Conservation (phyloP, 768 basidiomycete genomes). For the Mycena rosella region DNA sequence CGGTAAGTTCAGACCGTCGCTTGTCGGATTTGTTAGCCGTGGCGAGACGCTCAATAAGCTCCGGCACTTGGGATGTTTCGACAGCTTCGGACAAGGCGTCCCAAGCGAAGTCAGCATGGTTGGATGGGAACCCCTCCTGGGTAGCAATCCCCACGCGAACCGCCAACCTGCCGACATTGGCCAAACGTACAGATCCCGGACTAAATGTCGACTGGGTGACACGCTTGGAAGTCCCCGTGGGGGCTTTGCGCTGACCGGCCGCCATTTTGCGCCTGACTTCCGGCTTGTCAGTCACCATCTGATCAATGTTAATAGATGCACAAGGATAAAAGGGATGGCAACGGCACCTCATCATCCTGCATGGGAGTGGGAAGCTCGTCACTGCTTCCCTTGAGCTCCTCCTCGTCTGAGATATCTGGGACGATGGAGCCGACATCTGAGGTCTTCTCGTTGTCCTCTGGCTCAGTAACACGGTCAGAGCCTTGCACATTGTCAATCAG, state of each 20-base stretch:
- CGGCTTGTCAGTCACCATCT: slow-evolving; percentile 1
- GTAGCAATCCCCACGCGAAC: slow-evolving; percentile 12
- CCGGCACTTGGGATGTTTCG: neutral
- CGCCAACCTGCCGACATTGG: neutral
- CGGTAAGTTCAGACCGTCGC: neutral
- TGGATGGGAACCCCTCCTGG: neutral
- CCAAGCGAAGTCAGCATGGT: slow-evolving; percentile 7
- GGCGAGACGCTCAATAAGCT: neutral
- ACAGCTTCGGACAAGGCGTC: neutral
- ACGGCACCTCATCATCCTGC: too few relatives aligned
- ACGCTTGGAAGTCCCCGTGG: neutral
- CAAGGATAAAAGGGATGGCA: too few relatives aligned
- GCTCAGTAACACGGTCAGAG: neutral
- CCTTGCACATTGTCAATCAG: neutral
- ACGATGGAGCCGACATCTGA: neutral
- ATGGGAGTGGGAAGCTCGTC: too few relatives aligned
- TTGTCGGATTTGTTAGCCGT: neutral
- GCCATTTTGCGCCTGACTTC: neutral
- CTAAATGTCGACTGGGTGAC: slow-evolving; percentile 6
- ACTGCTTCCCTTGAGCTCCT: too few relatives aligned
- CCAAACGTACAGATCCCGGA: neutral
- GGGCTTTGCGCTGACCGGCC: neutral
- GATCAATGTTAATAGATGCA: neutral
- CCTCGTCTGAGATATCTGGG: neutral
- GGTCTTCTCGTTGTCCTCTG: neutral